Base-by-base conservation (phyloP, 495 filamentous ascomycete species). In the Aspergillus conjunctus region DNA sequence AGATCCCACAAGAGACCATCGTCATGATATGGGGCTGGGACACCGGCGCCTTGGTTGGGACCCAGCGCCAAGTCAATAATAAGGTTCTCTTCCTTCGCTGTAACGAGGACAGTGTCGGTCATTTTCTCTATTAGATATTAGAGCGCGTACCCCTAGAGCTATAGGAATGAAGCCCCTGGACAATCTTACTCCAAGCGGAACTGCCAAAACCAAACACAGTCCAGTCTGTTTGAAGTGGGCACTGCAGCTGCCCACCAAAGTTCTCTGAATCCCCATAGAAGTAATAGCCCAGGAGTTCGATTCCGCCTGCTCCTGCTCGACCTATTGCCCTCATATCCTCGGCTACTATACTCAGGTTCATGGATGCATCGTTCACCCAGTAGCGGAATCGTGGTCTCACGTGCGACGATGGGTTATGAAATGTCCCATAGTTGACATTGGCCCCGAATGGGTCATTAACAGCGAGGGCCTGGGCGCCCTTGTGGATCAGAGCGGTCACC, bases 331-430 rank as follows among this genome's bases (percentile, higher is more conserved):
- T 37, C 14, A 54, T 15, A 18, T 54, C 51, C n/a, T 39, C 14
- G 7, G 10, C 51, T 18, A 39, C 51, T 11, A 20, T 9, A 20
- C 30, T 39, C 4, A 34, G 30, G 12, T 34, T 39, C 30, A 39
- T 5, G 5, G 51, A 54, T n/a, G 70, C 73, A 58, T 77, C 74
- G 1, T 70, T 70, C 15, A 77, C 60, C 71, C 73, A 72, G 69
- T 77, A 77, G 0, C 73, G 67, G 58, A 75, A 77, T 20, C 67
- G 69, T 11, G 72, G 73, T 10, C 73, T 64, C 39, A 73, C 62
- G 31, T 56, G 48, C 7, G 56, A 44, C 1, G 72, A 70, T 12
- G 73, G 73, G 52, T 59, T 62, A 21, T 56, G 26, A 26, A 26
- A 26, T 2, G 26, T 26, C 26, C 26, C 26, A 26, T 26, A 26